Percentiles rank a stretch among this genome's conserved stretches.
These are phyloP conservation scores for Penicillium cosmopolitanum DNA, from an alignment of 495 filamentous ascomycete genomes.

Conservation along the genomic window DNA sequence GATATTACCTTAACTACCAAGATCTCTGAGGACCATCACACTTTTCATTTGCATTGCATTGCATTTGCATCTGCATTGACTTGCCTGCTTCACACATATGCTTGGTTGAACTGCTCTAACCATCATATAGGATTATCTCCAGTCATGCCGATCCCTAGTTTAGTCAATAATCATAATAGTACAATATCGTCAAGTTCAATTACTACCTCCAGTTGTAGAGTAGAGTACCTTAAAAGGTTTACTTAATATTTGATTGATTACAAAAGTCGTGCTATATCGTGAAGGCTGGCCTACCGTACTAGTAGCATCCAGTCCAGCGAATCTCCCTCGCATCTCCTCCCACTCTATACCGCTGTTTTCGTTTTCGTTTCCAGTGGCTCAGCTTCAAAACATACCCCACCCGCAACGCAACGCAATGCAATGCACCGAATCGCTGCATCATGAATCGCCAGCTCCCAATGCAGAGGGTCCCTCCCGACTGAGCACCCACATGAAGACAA, in stretches of 20 bases:
- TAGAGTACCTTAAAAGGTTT: neutral
- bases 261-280: slow-evolving; percentile 40
- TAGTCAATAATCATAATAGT: too few relatives aligned
- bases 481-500: slow-evolving; percentile 93
- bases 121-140: slow-evolving; percentile 7
- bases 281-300: slow-evolving; percentile 9
- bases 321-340: too few relatives aligned
- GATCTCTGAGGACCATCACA: slow-evolving; percentile 73
- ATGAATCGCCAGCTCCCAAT: slow-evolving; percentile 33
- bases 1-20: slow-evolving; percentile 74
- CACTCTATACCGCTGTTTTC: too few relatives aligned
- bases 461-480: slow-evolving; percentile 56
- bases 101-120: slow-evolving; percentile 35
- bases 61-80: slow-evolving; percentile 11
- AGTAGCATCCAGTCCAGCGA: too few relatives aligned
- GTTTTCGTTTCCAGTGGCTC: too few relatives aligned
- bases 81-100: neutral
- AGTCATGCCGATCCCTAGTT: neutral
- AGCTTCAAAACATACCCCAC: too few relatives aligned
- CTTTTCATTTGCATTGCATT: slow-evolving; percentile 25
- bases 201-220: too few relatives aligned
- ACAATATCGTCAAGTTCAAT: too few relatives aligned
- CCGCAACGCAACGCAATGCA: neutral
- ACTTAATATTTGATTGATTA: slow-evolving; percentile 31
- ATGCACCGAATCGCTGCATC: slow-evolving; percentile 11